phyloP scores from a whole-genome alignment of 257 asterid genomes.

The Ophiorrhiza pumila region DNA sequence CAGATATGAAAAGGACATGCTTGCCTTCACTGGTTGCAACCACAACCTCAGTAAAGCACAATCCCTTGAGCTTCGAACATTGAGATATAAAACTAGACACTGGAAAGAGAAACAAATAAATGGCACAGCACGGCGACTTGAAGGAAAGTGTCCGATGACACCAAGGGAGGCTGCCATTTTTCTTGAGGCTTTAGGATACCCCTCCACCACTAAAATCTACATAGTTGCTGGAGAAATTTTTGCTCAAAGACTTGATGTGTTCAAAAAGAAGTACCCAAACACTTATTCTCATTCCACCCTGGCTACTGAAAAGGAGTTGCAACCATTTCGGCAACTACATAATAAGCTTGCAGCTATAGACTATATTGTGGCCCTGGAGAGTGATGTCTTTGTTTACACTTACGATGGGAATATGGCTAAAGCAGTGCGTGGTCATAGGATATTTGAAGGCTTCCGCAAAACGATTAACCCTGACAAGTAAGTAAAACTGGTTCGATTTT shows the following conservation, averaged over 20 bases:
- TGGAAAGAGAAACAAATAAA: slow-evolving; percentile 45
- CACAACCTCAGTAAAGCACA: slow-evolving; percentile 34
- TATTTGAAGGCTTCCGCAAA: slow-evolving; percentile 32
- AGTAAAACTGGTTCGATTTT: neutral
- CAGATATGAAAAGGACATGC: slow-evolving; percentile 49
- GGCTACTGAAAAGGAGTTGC: slow-evolving; percentile 37
- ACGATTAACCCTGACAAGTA: slow-evolving; percentile 42
- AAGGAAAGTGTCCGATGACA: slow-evolving; percentile 40
- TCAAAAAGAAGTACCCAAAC: slow-evolving; percentile 31
- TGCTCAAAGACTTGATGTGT: slow-evolving; percentile 20
- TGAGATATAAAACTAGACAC: slow-evolving; percentile 31
- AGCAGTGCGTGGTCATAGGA: slow-evolving; percentile 46
- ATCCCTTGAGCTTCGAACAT: slow-evolving; percentile 22
- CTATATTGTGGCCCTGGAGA: slow-evolving; percentile 33
- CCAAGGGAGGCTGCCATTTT: slow-evolving; percentile 44
- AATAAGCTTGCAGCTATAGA: slow-evolving; percentile 46
- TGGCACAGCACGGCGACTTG: slow-evolving; percentile 27
- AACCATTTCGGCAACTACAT: slow-evolving; percentile 15
- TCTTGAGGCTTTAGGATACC: slow-evolving; percentile 41
- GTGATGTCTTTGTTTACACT: slow-evolving; percentile 38
- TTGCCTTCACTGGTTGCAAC: slow-evolving; percentile 49
- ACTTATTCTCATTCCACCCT: slow-evolving; percentile 31
- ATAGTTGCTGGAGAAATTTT: slow-evolving; percentile 35
- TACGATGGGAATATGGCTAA: slow-evolving; percentile 46
- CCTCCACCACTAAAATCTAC: slow-evolving; percentile 28